Conservation (phyloP, 116 monocot species). For the Trichopus zeylanicus region DNA sequence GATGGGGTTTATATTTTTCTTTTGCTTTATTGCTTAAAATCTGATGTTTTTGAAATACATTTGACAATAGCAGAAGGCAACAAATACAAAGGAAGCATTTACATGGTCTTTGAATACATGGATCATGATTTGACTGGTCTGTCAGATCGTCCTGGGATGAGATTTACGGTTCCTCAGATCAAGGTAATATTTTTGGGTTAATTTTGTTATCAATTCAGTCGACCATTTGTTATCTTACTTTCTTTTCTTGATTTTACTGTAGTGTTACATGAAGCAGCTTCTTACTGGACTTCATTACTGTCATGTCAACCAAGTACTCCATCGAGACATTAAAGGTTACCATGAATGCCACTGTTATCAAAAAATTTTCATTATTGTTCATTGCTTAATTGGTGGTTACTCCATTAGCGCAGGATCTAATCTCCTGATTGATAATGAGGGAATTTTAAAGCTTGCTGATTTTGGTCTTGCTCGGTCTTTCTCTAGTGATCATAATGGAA, state of each 20-base stretch:
- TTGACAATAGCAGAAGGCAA: constrained; percentile 53
- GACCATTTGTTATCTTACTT: background rate
- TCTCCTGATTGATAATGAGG: constrained; percentile 93
- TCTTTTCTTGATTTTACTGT: background rate
- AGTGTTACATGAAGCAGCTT: constrained; percentile 99
- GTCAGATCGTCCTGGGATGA: constrained; percentile 87
- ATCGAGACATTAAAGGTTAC: constrained; percentile 95
- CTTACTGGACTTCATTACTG: constrained; percentile 96
- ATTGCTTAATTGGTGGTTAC: constrained; percentile 6
- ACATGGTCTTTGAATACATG: constrained; percentile 99
- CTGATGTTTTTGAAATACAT: constrained; percentile 1
- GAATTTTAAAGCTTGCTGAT: constrained; percentile 97
- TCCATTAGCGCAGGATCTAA: constrained; percentile 62
- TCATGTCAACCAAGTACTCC: constrained; percentile 97
- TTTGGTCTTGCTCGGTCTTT: constrained; percentile 97
- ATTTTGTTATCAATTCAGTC: background rate
- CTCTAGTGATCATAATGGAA: constrained; percentile 87
- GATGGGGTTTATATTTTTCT: background rate
- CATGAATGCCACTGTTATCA: background rate
- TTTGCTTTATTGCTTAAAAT: background rate
- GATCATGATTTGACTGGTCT: constrained; percentile 98
- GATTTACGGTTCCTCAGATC: constrained; percentile 89
- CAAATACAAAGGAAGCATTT: constrained; percentile 94
- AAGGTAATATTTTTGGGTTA: constrained; percentile 43
- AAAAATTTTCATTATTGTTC: background rate